Evolutionary conservation across 169 alveolate species (phyloP).

Genomic region (Ichthyophthirius multifiliis): DNA sequence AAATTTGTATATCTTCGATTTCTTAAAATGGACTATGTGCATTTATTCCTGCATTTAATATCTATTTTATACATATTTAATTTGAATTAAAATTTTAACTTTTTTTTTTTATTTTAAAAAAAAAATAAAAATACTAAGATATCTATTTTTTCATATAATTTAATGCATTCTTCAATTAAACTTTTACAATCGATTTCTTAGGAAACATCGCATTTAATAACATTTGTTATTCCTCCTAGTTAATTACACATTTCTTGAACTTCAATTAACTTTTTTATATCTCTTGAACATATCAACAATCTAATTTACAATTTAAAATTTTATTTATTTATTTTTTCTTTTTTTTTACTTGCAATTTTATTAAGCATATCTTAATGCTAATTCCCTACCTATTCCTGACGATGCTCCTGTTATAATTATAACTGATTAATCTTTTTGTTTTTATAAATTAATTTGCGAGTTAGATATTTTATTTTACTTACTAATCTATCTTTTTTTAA

Average conservation of each 20-base stretch:
- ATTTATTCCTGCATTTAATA: constrained; percentile 59
- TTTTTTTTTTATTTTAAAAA: no score
- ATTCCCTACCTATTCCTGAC: constrained; percentile 62
- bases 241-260: constrained; percentile 26
- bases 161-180: constrained; percentile 30
- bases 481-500: no score
- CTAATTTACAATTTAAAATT: not conserved
- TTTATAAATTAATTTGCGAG: no score
- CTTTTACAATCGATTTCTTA: constrained; percentile 47
- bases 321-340: constrained; percentile 20
- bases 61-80: not conserved
- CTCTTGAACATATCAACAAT: no score
- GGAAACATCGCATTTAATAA: constrained; percentile 40
- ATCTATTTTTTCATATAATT: constrained; percentile 40
- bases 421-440: constrained; percentile 13
- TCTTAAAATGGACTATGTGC: constrained; percentile 61
- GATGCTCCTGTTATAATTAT: constrained; percentile 60
- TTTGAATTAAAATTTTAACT: not conserved
- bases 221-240: constrained; percentile 22
- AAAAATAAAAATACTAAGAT: no score
- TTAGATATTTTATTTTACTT: no score
- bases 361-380: constrained; percentile 47
- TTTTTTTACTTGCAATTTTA: constrained; percentile 44
- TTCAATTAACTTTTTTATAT: not conserved
- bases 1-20: constrained; percentile 28